phyloP scores from a whole-genome alignment of 805 yeast species.

The Pichia insulana region DNA sequence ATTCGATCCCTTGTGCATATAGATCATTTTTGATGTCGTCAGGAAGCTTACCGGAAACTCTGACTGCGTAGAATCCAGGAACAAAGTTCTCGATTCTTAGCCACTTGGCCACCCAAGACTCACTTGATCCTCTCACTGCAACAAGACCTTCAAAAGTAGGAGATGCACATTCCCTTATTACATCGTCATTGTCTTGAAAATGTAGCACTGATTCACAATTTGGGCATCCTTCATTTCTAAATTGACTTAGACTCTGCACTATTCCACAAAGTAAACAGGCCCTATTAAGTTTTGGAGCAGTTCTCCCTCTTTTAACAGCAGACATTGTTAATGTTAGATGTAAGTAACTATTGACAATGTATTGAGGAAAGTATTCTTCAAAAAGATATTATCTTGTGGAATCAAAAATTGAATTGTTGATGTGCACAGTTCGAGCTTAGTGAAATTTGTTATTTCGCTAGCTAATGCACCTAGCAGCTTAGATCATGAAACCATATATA shows the following conservation, averaged over 20 bases:
- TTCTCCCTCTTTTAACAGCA: slow-evolving; percentile 25
- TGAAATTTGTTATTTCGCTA: not conserved
- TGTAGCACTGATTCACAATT: slow-evolving; percentile 88
- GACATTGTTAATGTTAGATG: not conserved
- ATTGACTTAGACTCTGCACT: slow-evolving; percentile 68
- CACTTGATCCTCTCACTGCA: slow-evolving; percentile 76
- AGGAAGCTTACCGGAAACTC: slow-evolving; percentile 86
- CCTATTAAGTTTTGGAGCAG: slow-evolving; percentile 61
- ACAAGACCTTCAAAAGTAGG: slow-evolving; percentile 95
- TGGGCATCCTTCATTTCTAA: slow-evolving; percentile 86
- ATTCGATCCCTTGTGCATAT: slow-evolving; percentile 65
- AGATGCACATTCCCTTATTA: slow-evolving; percentile 86
- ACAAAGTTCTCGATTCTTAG: slow-evolving; percentile 79
- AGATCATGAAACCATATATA: no score
- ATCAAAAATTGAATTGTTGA: no score
- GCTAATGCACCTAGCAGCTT: no score
- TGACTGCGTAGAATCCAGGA: slow-evolving; percentile 89
- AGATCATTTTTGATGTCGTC: slow-evolving; percentile 72
- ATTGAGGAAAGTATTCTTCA: not conserved
- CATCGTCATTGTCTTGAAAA: slow-evolving; percentile 65
- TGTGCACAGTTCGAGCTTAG: not conserved
- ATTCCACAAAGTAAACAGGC: slow-evolving; percentile 97
- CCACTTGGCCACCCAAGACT: slow-evolving; percentile 97
- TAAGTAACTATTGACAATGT: not conserved
- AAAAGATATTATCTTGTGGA: not conserved